Evolutionary conservation across 352 stramenopile genomes (phyloP).

Genomic region (Pythium aquatile): DNA sequence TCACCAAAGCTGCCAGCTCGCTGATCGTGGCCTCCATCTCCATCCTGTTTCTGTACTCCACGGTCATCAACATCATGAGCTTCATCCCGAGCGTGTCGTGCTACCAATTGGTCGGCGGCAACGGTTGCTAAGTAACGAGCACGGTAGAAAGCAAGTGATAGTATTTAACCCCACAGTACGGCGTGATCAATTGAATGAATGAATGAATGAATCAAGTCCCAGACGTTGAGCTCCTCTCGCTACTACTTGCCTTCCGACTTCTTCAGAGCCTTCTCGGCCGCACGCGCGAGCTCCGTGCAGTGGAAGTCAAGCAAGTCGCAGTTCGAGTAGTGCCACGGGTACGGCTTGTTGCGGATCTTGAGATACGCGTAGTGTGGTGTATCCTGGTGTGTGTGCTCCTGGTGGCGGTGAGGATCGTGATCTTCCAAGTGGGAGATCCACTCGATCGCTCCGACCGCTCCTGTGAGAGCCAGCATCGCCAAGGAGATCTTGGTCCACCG

Average conservation of each 20-base stretch:
- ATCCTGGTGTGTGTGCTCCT: constrained; percentile 24
- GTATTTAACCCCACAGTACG: constrained; percentile 13
- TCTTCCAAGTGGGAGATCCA: constrained; percentile 12
- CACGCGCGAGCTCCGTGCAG: constrained; percentile 27
- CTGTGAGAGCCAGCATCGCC: constrained; percentile 14
- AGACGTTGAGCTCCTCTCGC: background rate
- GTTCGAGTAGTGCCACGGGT: constrained; percentile 34
- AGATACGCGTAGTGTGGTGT: constrained; percentile 28
- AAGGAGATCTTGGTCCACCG: constrained; percentile 20
- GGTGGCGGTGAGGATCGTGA: constrained; percentile 13
- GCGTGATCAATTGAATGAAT: background rate
- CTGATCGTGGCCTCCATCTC: constrained; percentile 21
- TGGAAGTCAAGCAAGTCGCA: constrained; percentile 34
- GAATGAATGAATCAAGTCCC: background rate
- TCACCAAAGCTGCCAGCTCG: constrained; percentile 22
- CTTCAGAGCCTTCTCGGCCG: constrained; percentile 19
- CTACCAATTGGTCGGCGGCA: constrained; percentile 18
- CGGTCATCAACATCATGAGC: constrained; percentile 32
- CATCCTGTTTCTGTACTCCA: constrained; percentile 26
- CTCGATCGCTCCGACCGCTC: constrained; percentile 7
- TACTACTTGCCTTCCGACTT: constrained; percentile 16
- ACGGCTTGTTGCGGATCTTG: constrained; percentile 38
- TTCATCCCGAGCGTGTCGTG: constrained; percentile 26
- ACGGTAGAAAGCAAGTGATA: background rate
- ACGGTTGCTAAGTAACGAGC: constrained; percentile 13